A percentile compares a stretch with the other conserved stretches of the same genome.
These are phyloP conservation scores for Fraxinus greggii DNA, from an alignment of 305 asterid species.

Conservation along the genomic window DNA sequence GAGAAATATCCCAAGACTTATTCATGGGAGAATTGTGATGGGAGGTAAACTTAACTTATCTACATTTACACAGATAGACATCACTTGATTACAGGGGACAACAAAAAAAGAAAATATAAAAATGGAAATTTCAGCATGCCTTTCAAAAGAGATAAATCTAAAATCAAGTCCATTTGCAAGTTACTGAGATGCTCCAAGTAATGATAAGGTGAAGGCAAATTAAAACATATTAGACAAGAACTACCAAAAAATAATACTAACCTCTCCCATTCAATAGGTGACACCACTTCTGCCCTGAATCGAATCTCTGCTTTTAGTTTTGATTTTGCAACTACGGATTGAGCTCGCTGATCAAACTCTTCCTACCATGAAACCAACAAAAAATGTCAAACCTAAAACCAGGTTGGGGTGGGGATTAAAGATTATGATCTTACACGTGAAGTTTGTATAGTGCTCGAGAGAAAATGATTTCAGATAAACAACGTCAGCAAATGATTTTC, in stretches of 20 bases:
- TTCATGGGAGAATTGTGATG: background rate
- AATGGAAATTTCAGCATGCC: background rate
- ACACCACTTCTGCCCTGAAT: slow-evolving; percentile 81
- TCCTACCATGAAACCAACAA: slow-evolving; percentile 52
- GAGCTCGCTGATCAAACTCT: slow-evolving; percentile 77
- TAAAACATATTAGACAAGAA: slow-evolving; percentile 4
- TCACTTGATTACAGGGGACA: background rate
- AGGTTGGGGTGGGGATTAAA: background rate
- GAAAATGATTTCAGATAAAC: background rate
- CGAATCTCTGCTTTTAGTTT: slow-evolving; percentile 87
- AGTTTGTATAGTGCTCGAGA: background rate
- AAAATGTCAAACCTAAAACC: slow-evolving; percentile 15
- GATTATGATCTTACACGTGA: background rate
- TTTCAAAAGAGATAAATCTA: background rate
- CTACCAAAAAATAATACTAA: slow-evolving; percentile 34
- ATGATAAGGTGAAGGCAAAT: slow-evolving; percentile 16
- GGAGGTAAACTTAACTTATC: background rate
- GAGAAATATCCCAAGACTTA: background rate
- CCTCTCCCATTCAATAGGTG: slow-evolving; percentile 96
- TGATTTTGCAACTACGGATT: slow-evolving; percentile 72
- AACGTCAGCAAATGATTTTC: background rate
- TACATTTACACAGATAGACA: background rate
- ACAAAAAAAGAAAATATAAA: background rate
- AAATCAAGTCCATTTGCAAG: slow-evolving; percentile 2
- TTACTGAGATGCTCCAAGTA: background rate